Percentiles rank a stretch among this genome's conserved stretches.
phyloP scores from a whole-genome alignment of 768 basidiomycete species.

The Suillus plorans region DNA sequence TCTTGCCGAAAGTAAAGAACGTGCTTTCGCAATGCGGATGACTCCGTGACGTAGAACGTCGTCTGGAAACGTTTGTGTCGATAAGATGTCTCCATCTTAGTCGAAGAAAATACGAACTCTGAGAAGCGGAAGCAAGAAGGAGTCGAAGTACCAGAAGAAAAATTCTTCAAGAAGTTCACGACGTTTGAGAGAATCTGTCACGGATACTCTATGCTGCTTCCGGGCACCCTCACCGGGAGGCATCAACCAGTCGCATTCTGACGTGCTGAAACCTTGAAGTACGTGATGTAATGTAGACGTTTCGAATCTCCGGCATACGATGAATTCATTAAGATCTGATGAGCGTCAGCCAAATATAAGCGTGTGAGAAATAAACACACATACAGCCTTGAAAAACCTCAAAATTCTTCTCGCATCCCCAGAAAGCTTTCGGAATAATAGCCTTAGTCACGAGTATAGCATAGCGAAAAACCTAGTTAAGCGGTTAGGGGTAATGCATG shows the following conservation, averaged over 20 bases:
- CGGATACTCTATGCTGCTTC: conserved; percentile 50
- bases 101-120: conserved; percentile 45
- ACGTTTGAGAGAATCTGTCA: conserved; percentile 72
- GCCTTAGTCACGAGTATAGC: conserved; percentile 56
- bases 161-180: conserved; percentile 85
- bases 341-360: neutral
- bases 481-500: conserved; percentile 15
- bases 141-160: conserved; percentile 93
- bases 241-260: conserved; percentile 79
- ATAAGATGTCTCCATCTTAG: neutral
- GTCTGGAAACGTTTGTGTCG: conserved; percentile 49
- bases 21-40: conserved; percentile 77
- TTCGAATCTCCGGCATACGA: conserved; percentile 79
- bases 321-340: conserved; percentile 72
- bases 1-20: conserved; percentile 93
- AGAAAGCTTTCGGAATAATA: conserved; percentile 74
- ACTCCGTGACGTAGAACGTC: conserved; percentile 92
- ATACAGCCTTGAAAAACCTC: conserved; percentile 56
- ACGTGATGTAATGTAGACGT: conserved; percentile 72
- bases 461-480: conserved; percentile 66
- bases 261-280: conserved; percentile 71
- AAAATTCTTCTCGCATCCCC: conserved; percentile 74
- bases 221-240: conserved; percentile 38
- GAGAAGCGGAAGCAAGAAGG: conserved; percentile 75
- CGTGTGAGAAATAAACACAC: conserved; percentile 16